Conservation (phyloP, 495 filamentous ascomycete species). For the Mytilinidion resinicola region DNA sequence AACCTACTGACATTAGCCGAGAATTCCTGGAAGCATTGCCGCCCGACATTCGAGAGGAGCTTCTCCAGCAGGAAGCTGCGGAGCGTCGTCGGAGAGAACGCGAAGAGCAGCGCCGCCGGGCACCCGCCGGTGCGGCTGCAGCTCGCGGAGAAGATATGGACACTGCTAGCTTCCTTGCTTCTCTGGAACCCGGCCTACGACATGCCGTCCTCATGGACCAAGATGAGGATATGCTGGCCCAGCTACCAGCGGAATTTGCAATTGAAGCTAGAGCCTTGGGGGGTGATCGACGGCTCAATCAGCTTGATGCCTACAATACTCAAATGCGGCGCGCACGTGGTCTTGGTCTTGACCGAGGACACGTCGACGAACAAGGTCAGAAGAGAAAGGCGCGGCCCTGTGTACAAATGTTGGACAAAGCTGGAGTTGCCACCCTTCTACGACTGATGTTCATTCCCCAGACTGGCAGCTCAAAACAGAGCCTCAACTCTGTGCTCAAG, state of each 20-base stretch:
- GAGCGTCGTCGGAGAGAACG: conserved; percentile 87
- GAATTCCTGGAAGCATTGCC: conserved; percentile 94
- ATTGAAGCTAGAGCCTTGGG: conserved; percentile 74
- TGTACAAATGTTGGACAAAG: conserved; percentile 94
- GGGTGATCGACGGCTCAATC: conserved; percentile 52
- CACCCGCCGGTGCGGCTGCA: conserved; percentile 45
- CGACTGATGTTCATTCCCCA: conserved; percentile 96
- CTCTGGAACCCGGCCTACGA: conserved; percentile 77
- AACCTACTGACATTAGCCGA: conserved; percentile 79
- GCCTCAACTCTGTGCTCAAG: conserved; percentile 76
- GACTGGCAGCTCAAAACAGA: conserved; percentile 70
- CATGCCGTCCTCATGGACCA: conserved; percentile 85
- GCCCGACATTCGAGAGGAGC: conserved; percentile 78
- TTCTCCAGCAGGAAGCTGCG: conserved; percentile 79
- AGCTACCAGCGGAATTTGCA: conserved; percentile 77
- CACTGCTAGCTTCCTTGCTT: conserved; percentile 83
- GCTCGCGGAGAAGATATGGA: conserved; percentile 83
- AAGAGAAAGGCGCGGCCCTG: conserved; percentile 65
- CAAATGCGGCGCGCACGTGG: conserved; percentile 30
- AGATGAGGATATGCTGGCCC: conserved; percentile 78
- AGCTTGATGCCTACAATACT: conserved; percentile 49
- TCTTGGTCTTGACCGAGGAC: conserved; percentile 14
- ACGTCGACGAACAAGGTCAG: conserved; percentile 18
- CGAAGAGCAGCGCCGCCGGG: conserved; percentile 60
- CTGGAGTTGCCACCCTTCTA: conserved; percentile 86